These are phyloP conservation scores for apple (Malus domestica) DNA, from an alignment of 306 rosid genomes.

Conservation along the genomic window ASM211411v1 NC_041800.1:30169233-30169732, in stretches of 20 bases:
- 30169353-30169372: not conserved
- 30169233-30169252: not conserved
- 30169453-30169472: constrained; percentile 12
- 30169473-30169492: constrained; percentile 33
- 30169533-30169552: not conserved
- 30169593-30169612: constrained; percentile 28
- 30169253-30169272: not conserved
- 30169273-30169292: not conserved
- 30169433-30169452: constrained; percentile 22
- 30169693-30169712: constrained; percentile 8
- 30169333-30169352: not conserved
- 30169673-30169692: constrained; percentile 36
- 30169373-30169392: constrained; percentile 13
- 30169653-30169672: constrained; percentile 44
- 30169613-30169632: constrained; percentile 31
- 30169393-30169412: constrained; percentile 32
- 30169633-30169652: constrained; percentile 17
- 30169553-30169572: not conserved
- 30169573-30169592: constrained; percentile 41
- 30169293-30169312: not conserved
- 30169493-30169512: not conserved
- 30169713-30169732: not conserved
- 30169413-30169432: constrained; percentile 37
- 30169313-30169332: not conserved
- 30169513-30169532: not conserved